Base-by-base conservation (phyloP, 148 eudicot genomes). In the Chenopodium formosanum region DNA sequence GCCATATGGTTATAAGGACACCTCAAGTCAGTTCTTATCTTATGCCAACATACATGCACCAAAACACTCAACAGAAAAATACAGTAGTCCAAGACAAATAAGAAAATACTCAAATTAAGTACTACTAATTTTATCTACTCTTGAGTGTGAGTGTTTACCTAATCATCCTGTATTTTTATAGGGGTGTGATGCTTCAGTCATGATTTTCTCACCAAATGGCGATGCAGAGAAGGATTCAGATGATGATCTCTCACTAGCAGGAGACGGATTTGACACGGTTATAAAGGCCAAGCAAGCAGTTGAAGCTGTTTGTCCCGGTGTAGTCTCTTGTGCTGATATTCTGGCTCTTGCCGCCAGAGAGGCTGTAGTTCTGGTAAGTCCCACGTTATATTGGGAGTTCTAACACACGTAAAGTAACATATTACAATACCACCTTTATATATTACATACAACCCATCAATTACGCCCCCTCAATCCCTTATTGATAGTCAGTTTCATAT, bases 151-250 rank as follows among this genome's bases (percentile, higher is more conserved):
- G 44, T 40, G 44, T 40, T 40, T 40, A 40, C 44, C 44, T 40
- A 4, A 40, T 40, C 7, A 40, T 40, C 44, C 44, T 40, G 5
- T 6, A 5, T 40, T 6, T 40, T 40, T 86, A 48, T 65, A 95
- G 97, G 98, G 98, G 47, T 92, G 94, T 76, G 98, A 95, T 85
- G 97, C 92, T 65, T 93, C 98, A 0, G 78, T 92, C 63, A 77
- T 95, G 87, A 90, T 95, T 19, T 71, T 83, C 71, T 94, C 97
- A 29, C 89, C 92, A 6, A 90, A 81, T 29, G 78, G 85, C 5
- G 91, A 93, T 27, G 98, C 97, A 44, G 98, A 95, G 76, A 91
- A 85, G 70, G 94, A 91, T 84, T 88, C 95, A 60, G 40, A 71
- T 12, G 91, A 88, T n/a, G 92, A 93, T 83, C 70, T 89, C 19